phyloP scores from a whole-genome alignment of 176 grass and related monocot species.

The Rhynchospora tenuis region DNA sequence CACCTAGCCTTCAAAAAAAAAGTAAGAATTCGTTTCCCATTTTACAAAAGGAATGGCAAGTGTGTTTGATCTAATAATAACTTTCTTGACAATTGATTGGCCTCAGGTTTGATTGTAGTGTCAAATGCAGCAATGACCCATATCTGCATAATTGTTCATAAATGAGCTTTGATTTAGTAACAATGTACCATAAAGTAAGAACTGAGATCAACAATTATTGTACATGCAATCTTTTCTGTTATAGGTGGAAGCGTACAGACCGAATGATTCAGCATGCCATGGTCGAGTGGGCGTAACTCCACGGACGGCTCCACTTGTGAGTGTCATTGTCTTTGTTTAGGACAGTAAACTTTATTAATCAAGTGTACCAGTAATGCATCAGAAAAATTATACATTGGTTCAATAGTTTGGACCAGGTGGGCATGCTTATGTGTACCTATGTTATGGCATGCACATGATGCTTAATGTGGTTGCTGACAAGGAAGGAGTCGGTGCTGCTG shows the following conservation, averaged over 20 bases:
- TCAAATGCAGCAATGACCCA: not conserved
- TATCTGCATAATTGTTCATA: not conserved
- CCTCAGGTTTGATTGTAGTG: not conserved
- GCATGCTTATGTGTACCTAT: conserved; percentile 84
- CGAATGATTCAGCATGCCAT: conserved; percentile 84
- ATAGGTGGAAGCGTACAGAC: conserved; percentile 86
- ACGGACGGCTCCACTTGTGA: conserved; percentile 73
- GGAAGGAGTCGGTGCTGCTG: conserved; percentile 71
- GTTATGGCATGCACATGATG: conserved; percentile 97
- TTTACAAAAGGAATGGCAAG: not conserved
- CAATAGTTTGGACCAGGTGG: conserved; percentile 83
- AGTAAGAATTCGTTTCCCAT: not conserved
- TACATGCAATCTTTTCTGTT: not conserved
- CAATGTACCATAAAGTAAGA: not conserved
- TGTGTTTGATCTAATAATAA: not conserved
- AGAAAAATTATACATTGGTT: not conserved
- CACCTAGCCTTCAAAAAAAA: too few species aligned
- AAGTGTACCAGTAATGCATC: not conserved
- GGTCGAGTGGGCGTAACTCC: conserved; percentile 66
- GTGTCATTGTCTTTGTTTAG: not conserved
- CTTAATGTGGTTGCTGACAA: conserved; percentile 86
- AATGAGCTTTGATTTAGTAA: not conserved
- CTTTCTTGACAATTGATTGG: not conserved
- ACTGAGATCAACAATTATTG: not conserved
- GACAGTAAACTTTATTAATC: not conserved